phyloP scores from a whole-genome alignment of 805 yeast genomes.

The Scheffersomyces ergatensis region DNA sequence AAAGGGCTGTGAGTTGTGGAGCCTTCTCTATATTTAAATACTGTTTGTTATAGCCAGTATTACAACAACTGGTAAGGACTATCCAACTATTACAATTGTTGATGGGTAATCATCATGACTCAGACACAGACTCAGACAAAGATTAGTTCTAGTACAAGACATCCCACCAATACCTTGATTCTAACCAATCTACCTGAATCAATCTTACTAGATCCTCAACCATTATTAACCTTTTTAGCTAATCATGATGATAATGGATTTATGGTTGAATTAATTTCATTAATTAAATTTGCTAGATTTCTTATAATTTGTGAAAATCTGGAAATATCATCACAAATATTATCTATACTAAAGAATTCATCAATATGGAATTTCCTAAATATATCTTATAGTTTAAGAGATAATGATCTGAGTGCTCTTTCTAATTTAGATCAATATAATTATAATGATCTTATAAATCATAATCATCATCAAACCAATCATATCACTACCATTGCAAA shows the following conservation, averaged over 20 bases:
- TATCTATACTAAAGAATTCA: constrained; percentile 11
- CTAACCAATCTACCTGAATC: constrained; percentile 23
- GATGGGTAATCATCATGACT: no score
- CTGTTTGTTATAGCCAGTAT: no score
- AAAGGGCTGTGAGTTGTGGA: no score
- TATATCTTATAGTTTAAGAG: constrained; percentile 31
- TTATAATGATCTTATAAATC: neutral
- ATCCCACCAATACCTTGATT: constrained; percentile 35
- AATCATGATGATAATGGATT: constrained; percentile 11
- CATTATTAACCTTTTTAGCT: constrained; percentile 23
- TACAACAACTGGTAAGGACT: no score
- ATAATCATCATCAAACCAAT: neutral
- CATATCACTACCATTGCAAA: no score
- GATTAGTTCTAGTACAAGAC: constrained; percentile 5
- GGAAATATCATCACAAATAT: constrained; percentile 18
- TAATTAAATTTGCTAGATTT: constrained; percentile 31
- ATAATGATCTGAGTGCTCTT: constrained; percentile 17
- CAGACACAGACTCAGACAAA: neutral
- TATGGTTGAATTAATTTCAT: constrained; percentile 30
- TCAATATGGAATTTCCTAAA: constrained; percentile 14
- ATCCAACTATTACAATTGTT: no score
- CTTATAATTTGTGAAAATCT: constrained; percentile 29
- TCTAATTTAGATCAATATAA: neutral
- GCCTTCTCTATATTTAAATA: no score
- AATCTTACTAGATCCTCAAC: constrained; percentile 23